Base-by-base conservation (phyloP, 2,329 filamentous ascomycete species). In the Immersiporthe knoxdaviesiana region DNA sequence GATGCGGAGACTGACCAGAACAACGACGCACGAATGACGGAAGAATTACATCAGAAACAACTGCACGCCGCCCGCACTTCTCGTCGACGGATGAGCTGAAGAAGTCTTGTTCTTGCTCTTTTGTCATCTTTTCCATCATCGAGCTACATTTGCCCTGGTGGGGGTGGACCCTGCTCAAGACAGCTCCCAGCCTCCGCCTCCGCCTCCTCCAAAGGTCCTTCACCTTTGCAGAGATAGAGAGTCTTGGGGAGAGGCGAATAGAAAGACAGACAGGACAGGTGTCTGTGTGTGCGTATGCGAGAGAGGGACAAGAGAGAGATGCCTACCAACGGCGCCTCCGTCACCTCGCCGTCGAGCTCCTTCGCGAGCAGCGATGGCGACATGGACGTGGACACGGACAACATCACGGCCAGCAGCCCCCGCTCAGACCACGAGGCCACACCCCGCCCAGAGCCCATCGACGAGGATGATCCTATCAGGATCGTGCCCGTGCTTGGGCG, bases 401-500 rank as follows among this genome's bases (percentile, higher is more conserved):
- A 61, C 16, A 59, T 60, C 32, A 66, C 65, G 54, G 61, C 41
- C 27, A 54, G 67, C 63, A 60, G 56, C 56, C 14, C n/a, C 21
- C 62, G 16, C 30, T 65, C 67, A 47, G 70, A 67, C 7, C 56
- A 65, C 54, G 64, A 62, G 44, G 44, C 64, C 3, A 71, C 70
- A 5, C 70, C 70, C 6, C 64, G 70, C 0, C 70, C 70, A 27
- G 61, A 69, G 50, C 65, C 47, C n/a, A 24, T 71, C 64, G 67
- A 71, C 39, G 70, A 71, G 65, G 63, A 65, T 50, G 70, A 63
- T 11, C 70, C 67, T 12, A 56, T 71, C 54, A 67, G 65, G 24
- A 71, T 69, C 6, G 59, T 69, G 56, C 67, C 70, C 4, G 30
- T 83, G 62, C 79, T 86, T n/a, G 77, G 82, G 72, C 85, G 81